Percentiles rank a stretch among this genome's conserved stretches.
phyloP scores from a whole-genome alignment of 1,284 basidiomycete species.

The Trichosporon coremiiforme region DNA sequence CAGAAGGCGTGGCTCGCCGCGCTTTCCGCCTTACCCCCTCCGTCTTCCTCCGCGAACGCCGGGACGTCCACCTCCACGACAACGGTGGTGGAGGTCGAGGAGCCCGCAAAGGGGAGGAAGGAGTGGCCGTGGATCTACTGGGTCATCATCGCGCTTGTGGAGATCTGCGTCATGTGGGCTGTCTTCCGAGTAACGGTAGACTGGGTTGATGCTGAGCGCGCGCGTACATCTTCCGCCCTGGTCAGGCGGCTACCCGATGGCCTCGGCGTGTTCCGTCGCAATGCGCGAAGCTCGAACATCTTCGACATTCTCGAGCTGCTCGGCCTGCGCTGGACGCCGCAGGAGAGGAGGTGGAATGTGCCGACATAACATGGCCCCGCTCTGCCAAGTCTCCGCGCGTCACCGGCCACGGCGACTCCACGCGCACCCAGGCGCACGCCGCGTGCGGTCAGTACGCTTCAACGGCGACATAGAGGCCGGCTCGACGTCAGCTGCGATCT shows the following conservation, averaged over 20 bases:
- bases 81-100: neutral
- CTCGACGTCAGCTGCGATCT: too few species aligned
- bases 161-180: slow-evolving; percentile 45
- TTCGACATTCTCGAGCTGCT: slow-evolving; percentile 27
- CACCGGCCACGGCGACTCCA: too few species aligned
- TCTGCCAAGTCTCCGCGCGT: too few species aligned
- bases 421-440: too few species aligned
- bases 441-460: too few species aligned
- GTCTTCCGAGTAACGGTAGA: slow-evolving; percentile 49
- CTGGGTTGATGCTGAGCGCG: slow-evolving; percentile 37
- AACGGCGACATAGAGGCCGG: too few species aligned
- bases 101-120: neutral
- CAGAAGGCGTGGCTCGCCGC: slow-evolving; percentile 28
- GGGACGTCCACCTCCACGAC: neutral
- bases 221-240: slow-evolving; percentile 27
- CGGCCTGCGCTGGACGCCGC: slow-evolving; percentile 20
- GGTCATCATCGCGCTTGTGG: slow-evolving; percentile 36
- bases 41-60: neutral
- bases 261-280: neutral
- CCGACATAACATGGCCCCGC: slow-evolving; percentile 22
- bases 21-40: slow-evolving; percentile 9
- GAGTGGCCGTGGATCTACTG: neutral
- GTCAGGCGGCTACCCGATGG: slow-evolving; percentile 31
- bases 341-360: slow-evolving; percentile 26
- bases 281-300: slow-evolving; percentile 34